Evolutionary conservation across 129 eudicot species (phyloP).

Genomic region (Daucus carota): DNA sequence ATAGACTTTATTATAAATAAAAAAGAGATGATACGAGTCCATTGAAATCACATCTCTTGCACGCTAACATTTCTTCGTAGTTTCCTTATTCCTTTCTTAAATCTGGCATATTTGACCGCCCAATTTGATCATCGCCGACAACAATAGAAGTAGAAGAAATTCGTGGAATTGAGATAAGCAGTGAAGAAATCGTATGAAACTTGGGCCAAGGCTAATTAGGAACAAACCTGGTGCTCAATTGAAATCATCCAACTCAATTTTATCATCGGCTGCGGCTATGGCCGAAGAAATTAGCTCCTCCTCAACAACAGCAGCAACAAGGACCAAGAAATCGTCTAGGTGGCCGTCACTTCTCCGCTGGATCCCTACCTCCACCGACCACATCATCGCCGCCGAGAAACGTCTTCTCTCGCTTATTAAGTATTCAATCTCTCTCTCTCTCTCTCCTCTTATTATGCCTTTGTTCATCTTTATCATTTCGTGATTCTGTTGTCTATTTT

Average conservation of each 20-base stretch:
- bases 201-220: not conserved
- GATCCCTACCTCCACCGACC: conserved; percentile 92
- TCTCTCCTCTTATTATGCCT: not conserved
- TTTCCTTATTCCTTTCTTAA: not conserved
- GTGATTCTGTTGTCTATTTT: not conserved
- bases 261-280: conserved; percentile 28
- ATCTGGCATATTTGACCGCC: not conserved
- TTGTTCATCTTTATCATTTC: not conserved
- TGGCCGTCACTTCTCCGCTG: conserved; percentile 85
- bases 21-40: not conserved
- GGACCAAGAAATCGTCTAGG: conserved; percentile 24
- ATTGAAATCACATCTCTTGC: not conserved
- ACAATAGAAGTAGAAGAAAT: too few species aligned
- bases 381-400: conserved; percentile 80
- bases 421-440: conserved; percentile 25
- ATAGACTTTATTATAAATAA: not conserved
- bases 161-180: too few species aligned
- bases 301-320: conserved; percentile 15
- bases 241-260: not conserved
- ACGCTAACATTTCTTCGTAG: not conserved
- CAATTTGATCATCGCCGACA: not conserved
- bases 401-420: conserved; percentile 87
- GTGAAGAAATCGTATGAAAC: conserved; percentile 5
- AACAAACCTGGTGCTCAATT: not conserved
- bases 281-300: conserved; percentile 45